Conservation (phyloP, 2,329 filamentous ascomycete species). For the Leptographium lundbergii region DNA sequence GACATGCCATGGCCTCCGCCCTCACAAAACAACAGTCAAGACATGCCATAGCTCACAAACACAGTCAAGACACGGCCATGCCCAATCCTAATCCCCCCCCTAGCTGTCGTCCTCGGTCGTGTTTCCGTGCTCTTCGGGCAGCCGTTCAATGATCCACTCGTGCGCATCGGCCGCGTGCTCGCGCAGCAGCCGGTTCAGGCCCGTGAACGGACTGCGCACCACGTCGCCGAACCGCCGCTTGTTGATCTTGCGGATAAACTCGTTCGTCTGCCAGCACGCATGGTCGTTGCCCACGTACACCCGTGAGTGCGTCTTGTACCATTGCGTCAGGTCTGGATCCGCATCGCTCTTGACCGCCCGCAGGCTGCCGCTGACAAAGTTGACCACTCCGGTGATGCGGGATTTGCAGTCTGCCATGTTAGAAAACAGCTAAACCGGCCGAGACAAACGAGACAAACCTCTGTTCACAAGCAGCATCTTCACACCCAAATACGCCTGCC, state of each 20-base stretch:
- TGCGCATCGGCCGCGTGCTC: slow-evolving; percentile 38
- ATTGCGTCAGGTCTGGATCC: slow-evolving; percentile 57
- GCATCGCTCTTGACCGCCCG: slow-evolving; percentile 69
- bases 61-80: too few relatives aligned
- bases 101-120: slow-evolving; percentile 34
- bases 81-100: too few relatives aligned
- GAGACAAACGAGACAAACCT: slow-evolving; percentile 33
- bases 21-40: too few relatives aligned
- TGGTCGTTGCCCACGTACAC: slow-evolving; percentile 70
- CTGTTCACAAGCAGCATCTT: slow-evolving; percentile 68
- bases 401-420: slow-evolving; percentile 44
- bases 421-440: background rate
- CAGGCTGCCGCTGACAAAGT: slow-evolving; percentile 67
- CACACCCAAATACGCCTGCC: slow-evolving; percentile 76
- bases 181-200: slow-evolving; percentile 44
- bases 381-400: slow-evolving; percentile 59
- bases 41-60: too few relatives aligned
- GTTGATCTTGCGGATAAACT: slow-evolving; percentile 43
- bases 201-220: slow-evolving; percentile 33
- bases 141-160: slow-evolving; percentile 34
- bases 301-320: slow-evolving; percentile 74
- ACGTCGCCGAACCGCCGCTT: slow-evolving; percentile 50
- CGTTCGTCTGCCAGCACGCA: slow-evolving; percentile 57
- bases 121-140: slow-evolving; percentile 23
- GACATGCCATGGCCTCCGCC: too few relatives aligned